These are phyloP conservation scores for Eucalyptus sp. DNA, from an alignment of 345 rosid genomes.

Conservation along the genomic window DNA sequence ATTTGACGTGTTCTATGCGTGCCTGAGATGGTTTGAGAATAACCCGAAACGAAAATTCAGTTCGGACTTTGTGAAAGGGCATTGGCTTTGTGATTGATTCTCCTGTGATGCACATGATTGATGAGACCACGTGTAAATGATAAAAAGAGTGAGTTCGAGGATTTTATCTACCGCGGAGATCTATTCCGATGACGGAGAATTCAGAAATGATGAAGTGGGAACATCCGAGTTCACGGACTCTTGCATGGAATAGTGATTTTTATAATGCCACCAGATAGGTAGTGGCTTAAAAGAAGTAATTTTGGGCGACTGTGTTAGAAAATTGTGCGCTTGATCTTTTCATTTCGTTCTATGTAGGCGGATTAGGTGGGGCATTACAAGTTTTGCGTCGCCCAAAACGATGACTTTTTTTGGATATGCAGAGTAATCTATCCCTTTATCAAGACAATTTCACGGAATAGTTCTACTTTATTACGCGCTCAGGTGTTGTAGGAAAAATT, in stretches of 20 bases:
- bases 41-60: neutral
- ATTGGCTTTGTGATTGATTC: neutral
- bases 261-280: neutral
- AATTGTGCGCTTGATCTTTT: neutral
- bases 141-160: neutral
- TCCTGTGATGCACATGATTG: neutral
- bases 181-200: neutral
- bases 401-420: neutral
- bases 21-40: neutral
- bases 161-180: neutral
- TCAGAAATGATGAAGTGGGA: neutral
- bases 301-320: neutral
- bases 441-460: neutral
- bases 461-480: neutral
- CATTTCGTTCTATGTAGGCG: neutral
- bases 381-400: neutral
- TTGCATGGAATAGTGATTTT: neutral
- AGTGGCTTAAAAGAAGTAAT: neutral
- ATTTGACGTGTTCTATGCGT: neutral
- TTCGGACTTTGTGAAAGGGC: neutral
- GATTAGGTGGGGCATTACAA: neutral
- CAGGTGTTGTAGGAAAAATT: rapidly evolving
- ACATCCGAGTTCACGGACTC: neutral
- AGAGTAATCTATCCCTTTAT: neutral
- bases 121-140: neutral